phyloP scores from a whole-genome alignment of 225 moss, liverwort and hornwort genomes.

The Pleurozium schreberi region DNA sequence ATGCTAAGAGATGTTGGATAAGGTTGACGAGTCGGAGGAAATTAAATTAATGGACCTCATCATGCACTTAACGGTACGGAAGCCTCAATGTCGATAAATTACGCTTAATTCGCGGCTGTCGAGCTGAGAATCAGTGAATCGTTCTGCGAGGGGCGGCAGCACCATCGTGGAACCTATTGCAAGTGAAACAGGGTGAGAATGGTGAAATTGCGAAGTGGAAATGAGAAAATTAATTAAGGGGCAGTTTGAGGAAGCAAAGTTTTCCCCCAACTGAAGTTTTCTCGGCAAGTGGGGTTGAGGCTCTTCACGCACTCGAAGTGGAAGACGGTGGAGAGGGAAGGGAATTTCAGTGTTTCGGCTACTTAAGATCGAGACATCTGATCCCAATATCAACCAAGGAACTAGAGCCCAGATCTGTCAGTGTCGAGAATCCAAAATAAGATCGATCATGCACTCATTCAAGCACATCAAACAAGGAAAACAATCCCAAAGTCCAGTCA shows the following conservation, averaged over 20 bases:
- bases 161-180: not conserved
- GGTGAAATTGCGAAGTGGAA: not conserved
- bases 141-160: not conserved
- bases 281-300: not conserved
- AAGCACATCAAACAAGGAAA: not conserved
- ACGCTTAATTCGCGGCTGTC: not conserved
- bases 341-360: not conserved
- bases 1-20: not conserved
- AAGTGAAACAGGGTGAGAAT: not conserved
- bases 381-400: not conserved
- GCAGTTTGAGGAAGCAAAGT: not conserved
- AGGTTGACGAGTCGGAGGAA: not conserved
- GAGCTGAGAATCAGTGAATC: not conserved
- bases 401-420: not conserved
- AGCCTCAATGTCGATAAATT: not conserved
- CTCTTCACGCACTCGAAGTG: not conserved
- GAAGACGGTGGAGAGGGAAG: not conserved
- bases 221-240: not conserved
- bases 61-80: not conserved
- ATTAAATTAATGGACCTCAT: not conserved
- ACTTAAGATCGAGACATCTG: not conserved
- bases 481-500: not conserved
- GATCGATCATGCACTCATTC: not conserved
- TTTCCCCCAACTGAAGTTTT: not conserved
- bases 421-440: not conserved